Evolutionary conservation across 129 eudicot genomes (phyloP).

Genomic region (Saposhnikovia divaricata): DNA sequence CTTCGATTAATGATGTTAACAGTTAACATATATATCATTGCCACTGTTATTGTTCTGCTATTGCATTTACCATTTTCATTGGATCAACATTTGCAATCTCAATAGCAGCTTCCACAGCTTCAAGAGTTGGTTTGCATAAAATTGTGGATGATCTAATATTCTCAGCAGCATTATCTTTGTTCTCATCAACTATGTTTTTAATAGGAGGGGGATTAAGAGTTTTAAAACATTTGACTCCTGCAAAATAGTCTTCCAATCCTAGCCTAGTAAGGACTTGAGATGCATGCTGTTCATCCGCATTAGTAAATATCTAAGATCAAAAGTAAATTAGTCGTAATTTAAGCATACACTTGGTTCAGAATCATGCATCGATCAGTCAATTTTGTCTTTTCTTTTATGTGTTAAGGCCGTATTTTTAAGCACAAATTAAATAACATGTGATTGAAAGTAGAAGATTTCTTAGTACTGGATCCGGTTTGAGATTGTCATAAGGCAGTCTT

Average conservation of each 20-base stretch:
- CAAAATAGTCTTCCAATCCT: constrained; percentile 84
- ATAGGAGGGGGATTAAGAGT: constrained; percentile 48
- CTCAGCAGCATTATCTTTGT: neutral
- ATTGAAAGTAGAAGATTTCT: too few species aligned
- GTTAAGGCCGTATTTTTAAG: too few species aligned
- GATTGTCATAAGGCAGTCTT: too few species aligned
- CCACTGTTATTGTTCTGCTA: neutral
- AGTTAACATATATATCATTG: neutral
- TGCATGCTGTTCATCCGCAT: constrained; percentile 62
- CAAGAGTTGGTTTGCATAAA: constrained; percentile 76
- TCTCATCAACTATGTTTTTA: neutral
- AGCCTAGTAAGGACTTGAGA: constrained; percentile 49
- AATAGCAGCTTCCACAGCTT: constrained; percentile 70
- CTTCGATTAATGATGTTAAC: neutral
- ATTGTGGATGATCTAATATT: constrained; percentile 14
- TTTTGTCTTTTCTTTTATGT: too few species aligned
- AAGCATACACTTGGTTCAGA: too few species aligned
- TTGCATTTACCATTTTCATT: constrained; percentile 49
- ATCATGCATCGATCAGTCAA: too few species aligned
- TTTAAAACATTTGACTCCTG: constrained; percentile 81
- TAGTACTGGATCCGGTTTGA: too few species aligned
- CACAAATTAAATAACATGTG: too few species aligned
- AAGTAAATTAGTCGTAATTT: too few species aligned
- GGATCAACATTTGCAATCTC: constrained; percentile 67
- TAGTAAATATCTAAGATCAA: constrained; percentile 63